These are phyloP conservation scores for Monilinia polystroma DNA, from an alignment of 2,329 filamentous ascomycete species.

Conservation along the genomic window DNA sequence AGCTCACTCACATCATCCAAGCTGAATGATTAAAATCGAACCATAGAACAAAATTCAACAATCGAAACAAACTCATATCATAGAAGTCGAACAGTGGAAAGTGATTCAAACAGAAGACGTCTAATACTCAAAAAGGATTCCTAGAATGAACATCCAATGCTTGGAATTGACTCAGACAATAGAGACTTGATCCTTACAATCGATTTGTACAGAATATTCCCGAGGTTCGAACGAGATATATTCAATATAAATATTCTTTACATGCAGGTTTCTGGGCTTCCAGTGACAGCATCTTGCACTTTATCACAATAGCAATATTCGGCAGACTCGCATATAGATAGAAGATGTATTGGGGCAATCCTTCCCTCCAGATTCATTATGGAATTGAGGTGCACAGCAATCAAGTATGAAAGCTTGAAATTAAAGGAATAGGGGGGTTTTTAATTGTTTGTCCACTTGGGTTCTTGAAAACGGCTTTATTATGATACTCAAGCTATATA, in stretches of 20 bases:
- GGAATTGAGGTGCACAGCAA: not conserved
- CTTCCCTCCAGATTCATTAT: not conserved
- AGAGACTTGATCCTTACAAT: no score
- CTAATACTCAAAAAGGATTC: no score
- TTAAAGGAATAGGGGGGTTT: not conserved
- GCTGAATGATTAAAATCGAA: not conserved
- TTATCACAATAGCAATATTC: not conserved
- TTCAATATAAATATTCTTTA: no score
- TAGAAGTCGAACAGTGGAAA: no score
- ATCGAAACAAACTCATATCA: no score
- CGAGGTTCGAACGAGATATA: no score
- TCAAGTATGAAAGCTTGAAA: not conserved
- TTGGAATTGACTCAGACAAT: no score
- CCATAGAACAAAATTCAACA: no score
- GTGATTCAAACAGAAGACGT: no score
- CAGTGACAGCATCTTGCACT: not conserved
- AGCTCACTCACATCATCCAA: no score
- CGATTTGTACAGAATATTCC: no score
- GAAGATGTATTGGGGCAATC: not conserved
- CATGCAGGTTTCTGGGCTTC: not conserved
- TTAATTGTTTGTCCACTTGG: not conserved
- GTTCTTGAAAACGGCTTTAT: not conserved
- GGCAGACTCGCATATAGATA: not conserved
- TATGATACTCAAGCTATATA: not conserved
- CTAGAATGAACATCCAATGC: no score